A percentile compares a stretch with the other conserved stretches of the same genome.
phyloP scores from a whole-genome alignment of 805 yeast genomes.

The Cyberlindnera galapagoensis region DNA sequence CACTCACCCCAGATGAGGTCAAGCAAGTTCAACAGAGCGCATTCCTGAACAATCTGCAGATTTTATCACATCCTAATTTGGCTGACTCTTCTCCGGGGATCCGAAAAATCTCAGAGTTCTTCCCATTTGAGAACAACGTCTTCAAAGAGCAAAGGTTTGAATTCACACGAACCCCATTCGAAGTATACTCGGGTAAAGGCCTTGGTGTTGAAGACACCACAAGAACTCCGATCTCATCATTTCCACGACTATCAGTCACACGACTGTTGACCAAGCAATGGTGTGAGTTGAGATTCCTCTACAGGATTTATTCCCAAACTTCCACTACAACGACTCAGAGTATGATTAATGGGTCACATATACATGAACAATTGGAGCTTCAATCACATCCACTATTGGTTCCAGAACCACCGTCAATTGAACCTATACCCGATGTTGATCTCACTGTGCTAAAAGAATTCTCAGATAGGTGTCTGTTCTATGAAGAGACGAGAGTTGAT shows the following conservation, averaged over 20 bases:
- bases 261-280: conserved; percentile 50
- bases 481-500: conserved; percentile 17
- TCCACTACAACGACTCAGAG: conserved; percentile 29
- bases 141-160: conserved; percentile 4
- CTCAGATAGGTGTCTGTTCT: too few relatives aligned
- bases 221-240: conserved; percentile 4
- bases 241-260: conserved; percentile 50
- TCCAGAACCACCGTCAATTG: too few relatives aligned
- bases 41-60: not conserved
- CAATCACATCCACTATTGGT: conserved; percentile 33
- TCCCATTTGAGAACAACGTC: conserved; percentile 7
- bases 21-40: conserved; percentile 1
- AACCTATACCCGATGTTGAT: conserved; percentile 1
- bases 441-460: too few relatives aligned
- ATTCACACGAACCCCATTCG: conserved; percentile 14
- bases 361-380: conserved; percentile 43
- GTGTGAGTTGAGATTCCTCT: conserved; percentile 62
- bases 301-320: conserved; percentile 43
- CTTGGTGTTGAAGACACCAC: not conserved
- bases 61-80: not conserved
- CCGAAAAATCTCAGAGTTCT: conserved; percentile 2
- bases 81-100: not conserved
- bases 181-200: conserved; percentile 8
- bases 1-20: conserved; percentile 6
- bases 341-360: conserved; percentile 39